Conservation (phyloP, 148 eudicot genomes). For the Polygonum maritimum region DNA sequence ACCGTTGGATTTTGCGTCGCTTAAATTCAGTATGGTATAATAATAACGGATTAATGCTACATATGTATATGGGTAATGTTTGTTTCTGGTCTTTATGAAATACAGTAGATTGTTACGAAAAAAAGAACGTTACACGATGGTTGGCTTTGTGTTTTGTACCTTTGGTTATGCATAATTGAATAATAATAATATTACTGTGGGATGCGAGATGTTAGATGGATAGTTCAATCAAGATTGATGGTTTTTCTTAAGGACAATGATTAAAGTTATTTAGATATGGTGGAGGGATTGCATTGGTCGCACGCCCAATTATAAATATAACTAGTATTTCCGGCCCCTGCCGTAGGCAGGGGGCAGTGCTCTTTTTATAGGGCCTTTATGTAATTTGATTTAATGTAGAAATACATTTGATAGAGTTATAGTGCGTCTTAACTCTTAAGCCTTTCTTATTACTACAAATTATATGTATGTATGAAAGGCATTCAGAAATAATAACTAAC, state of each 20-base stretch:
- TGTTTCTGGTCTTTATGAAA: neutral
- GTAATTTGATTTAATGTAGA: too few species aligned
- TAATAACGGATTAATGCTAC: too few species aligned
- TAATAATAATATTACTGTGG: neutral
- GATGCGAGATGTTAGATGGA: neutral
- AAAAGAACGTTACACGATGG: neutral
- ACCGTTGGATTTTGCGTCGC: neutral
- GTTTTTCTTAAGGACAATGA: neutral
- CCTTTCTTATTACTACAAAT: too few species aligned
- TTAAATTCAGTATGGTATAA: neutral
- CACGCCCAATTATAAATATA: neutral
- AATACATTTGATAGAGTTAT: too few species aligned
- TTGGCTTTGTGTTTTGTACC: neutral
- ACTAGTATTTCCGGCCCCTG: too few species aligned
- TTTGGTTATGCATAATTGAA: neutral
- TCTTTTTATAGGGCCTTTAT: too few species aligned
- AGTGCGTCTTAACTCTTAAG: too few species aligned
- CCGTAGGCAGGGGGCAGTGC: too few species aligned
- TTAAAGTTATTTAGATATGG: neutral
- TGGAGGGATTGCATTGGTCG: neutral
- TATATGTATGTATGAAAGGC: too few species aligned
- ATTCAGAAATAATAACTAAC: too few species aligned
- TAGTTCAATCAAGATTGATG: neutral
- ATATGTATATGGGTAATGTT: neutral
- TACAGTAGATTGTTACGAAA: neutral